These are phyloP conservation scores for Apiotrichum porosum DNA, from an alignment of 1,284 basidiomycete species.

Conservation along the genomic window DNA sequence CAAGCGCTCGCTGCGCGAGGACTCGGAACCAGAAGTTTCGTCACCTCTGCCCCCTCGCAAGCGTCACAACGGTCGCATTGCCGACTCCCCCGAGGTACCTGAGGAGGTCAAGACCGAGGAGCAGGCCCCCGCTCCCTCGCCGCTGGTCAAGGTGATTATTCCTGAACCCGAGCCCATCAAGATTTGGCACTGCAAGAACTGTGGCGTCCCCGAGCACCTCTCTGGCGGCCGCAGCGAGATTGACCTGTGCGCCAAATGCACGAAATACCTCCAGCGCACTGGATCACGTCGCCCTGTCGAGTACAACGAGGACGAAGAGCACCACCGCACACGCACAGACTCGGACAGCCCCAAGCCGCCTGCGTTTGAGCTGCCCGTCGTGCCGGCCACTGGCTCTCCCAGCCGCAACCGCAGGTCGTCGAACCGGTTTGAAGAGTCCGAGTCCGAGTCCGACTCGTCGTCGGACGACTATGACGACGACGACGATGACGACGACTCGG, in stretches of 20 bases:
- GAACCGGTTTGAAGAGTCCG: slow-evolving; percentile 12
- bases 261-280: slow-evolving; percentile 53
- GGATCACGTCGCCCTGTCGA: slow-evolving; percentile 21
- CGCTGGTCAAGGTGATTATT: too few species aligned
- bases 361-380: slow-evolving; percentile 9
- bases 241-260: slow-evolving; percentile 84
- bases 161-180: slow-evolving; percentile 49
- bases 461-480: slow-evolving; percentile 21
- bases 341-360: slow-evolving; percentile 5
- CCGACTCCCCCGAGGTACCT: slow-evolving; percentile 23
- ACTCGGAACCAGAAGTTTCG: slow-evolving; percentile 18
- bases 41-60: slow-evolving; percentile 22
- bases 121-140: neutral
- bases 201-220: slow-evolving; percentile 77
- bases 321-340: slow-evolving; percentile 56
- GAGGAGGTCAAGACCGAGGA: slow-evolving; percentile 14
- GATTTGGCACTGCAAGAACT: slow-evolving; percentile 88
- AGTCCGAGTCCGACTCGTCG: slow-evolving; percentile 23
- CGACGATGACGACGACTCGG: slow-evolving; percentile 10
- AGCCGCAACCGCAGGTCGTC: neutral
- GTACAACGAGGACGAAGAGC: slow-evolving; percentile 55
- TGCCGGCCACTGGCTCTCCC: neutral
- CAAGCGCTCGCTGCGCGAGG: slow-evolving; percentile 29
- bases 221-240: slow-evolving; percentile 78
- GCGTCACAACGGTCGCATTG: slow-evolving; percentile 17